These are phyloP conservation scores for Neurospora discreta DNA, from an alignment of 495 filamentous ascomycete genomes.

Conservation along the genomic window DNA sequence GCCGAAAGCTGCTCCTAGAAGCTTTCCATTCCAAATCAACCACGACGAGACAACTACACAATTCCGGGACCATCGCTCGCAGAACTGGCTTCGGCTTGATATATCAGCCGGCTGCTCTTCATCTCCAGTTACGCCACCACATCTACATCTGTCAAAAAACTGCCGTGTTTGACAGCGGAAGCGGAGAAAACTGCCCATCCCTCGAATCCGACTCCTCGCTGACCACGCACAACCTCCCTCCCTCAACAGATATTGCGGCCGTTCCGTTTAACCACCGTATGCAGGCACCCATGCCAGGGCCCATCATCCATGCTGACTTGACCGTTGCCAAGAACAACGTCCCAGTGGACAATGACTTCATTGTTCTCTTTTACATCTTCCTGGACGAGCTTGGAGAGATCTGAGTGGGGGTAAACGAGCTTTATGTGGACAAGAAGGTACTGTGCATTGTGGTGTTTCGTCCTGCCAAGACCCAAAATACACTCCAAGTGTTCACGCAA, in stretches of 20 bases:
- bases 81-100: not conserved
- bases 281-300: not conserved
- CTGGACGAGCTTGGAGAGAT: not conserved
- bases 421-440: not conserved
- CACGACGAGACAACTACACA: not conserved
- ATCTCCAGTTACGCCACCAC: not conserved
- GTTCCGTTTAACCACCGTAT: not conserved
- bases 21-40: not conserved
- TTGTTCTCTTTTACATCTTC: not conserved
- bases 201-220: not conserved
- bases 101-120: not conserved
- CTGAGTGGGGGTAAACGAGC: not conserved
- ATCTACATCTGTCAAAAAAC: not conserved
- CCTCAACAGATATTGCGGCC: not conserved
- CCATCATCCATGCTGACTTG: not conserved
- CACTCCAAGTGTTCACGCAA: not conserved
- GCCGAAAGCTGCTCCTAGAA: not conserved
- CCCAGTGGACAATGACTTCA: not conserved
- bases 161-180: not conserved
- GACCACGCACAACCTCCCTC: not conserved
- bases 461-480: not conserved
- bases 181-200: not conserved
- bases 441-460: not conserved
- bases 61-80: not conserved
- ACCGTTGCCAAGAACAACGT: not conserved